Evolutionary conservation across 352 stramenopile genomes (phyloP).

Genomic region (Discostella stelligera): DNA sequence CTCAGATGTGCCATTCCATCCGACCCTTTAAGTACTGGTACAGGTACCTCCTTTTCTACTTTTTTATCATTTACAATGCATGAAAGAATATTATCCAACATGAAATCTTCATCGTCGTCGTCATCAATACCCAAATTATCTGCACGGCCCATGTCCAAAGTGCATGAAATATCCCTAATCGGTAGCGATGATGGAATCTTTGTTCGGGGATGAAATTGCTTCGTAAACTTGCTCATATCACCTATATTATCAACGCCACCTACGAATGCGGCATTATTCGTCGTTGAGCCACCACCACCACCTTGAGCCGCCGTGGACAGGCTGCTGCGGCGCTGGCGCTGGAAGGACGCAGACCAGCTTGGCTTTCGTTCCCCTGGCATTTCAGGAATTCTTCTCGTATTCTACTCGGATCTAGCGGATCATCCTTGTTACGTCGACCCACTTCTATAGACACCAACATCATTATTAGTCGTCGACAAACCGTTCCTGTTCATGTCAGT

Average conservation of each 20-base stretch:
- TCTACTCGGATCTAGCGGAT: background rate
- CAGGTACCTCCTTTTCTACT: background rate
- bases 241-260: background rate
- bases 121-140: slow-evolving; percentile 16
- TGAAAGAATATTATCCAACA: slow-evolving; percentile 39
- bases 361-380: slow-evolving; percentile 1
- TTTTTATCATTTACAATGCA: slow-evolving; percentile 15
- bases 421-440: too few relatives aligned
- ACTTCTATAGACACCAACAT: too few relatives aligned
- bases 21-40: background rate
- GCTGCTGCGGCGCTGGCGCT: slow-evolving; percentile 37
- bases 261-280: background rate
- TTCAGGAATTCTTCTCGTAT: background rate
- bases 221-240: slow-evolving; percentile 7
- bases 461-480: too few relatives aligned
- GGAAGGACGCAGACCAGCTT: slow-evolving; percentile 44
- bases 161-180: slow-evolving; percentile 5
- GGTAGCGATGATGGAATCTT: background rate
- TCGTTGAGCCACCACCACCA: background rate
- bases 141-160: background rate
- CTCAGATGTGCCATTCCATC: background rate
- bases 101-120: slow-evolving; percentile 32
- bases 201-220: slow-evolving; percentile 43
- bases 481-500: too few relatives aligned
- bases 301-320: background rate